Percentiles rank a stretch among this genome's conserved stretches.
Evolutionary conservation across 2,329 filamentous ascomycete species (phyloP).

Genomic region (Apiospora marii): DNA sequence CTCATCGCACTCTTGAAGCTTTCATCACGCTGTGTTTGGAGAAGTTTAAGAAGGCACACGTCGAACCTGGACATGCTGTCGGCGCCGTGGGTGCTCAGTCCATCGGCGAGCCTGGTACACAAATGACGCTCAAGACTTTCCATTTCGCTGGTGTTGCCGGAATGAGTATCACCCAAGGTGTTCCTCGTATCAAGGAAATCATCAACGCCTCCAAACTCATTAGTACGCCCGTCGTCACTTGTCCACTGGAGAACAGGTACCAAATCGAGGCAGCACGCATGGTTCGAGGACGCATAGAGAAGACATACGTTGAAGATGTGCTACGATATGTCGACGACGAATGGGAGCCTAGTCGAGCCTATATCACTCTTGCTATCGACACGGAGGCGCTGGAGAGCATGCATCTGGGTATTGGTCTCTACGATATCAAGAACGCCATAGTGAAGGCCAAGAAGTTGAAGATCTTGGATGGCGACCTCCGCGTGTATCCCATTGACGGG

Average conservation of each 20-base stretch:
- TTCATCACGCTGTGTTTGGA: conserved; percentile 86
- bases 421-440: conserved; percentile 80
- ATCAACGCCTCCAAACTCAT: conserved; percentile 97
- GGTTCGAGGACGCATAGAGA: conserved; percentile 93
- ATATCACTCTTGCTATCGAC: conserved; percentile 84
- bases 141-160: conserved; percentile 99
- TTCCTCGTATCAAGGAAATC: conserved; percentile 99
- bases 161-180: conserved; percentile 99
- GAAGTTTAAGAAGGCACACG: conserved; percentile 90
- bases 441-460: conserved; percentile 84
- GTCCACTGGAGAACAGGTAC: conserved; percentile 78
- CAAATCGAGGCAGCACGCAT: conserved; percentile 84
- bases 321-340: conserved; percentile 85
- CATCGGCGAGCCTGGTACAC: conserved; percentile 96
- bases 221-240: conserved; percentile 92
- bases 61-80: conserved; percentile 94
- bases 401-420: conserved; percentile 78
- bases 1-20: conserved; percentile 71
- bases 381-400: conserved; percentile 79
- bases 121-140: conserved; percentile 99
- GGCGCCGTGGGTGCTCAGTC: conserved; percentile 97
- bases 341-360: conserved; percentile 80
- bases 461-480: conserved; percentile 71
- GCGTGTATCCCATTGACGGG: conserved; percentile 58
- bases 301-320: conserved; percentile 86